Conservation (phyloP, 2,329 filamentous ascomycete genomes). For the Aspergillus sp. region DNA sequence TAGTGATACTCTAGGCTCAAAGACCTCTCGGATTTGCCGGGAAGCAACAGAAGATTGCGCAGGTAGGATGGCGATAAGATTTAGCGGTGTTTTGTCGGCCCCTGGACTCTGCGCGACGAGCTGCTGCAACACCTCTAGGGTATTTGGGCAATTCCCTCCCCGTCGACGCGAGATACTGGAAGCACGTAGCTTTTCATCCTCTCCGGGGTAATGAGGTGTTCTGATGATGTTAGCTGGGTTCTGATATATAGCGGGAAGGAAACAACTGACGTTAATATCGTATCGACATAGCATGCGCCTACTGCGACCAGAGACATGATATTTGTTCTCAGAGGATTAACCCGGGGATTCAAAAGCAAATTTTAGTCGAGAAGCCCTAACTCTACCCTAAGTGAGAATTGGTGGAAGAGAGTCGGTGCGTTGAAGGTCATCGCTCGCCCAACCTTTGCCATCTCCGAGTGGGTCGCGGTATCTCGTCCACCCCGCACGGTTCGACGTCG, state of each 20-base stretch:
- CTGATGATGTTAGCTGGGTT: conserved; percentile 16
- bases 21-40: conserved; percentile 54
- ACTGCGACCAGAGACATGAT: conserved; percentile 61
- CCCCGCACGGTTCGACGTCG: no score
- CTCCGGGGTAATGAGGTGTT: conserved; percentile 59
- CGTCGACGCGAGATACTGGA: conserved; percentile 59
- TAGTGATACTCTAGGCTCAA: conserved; percentile 53
- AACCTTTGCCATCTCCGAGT: no score
- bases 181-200: conserved; percentile 73
- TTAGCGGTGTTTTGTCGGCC: conserved; percentile 24
- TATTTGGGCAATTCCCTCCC: conserved; percentile 73
- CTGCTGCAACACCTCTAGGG: conserved; percentile 69
- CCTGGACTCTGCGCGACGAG: conserved; percentile 41
- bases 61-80: conserved; percentile 54
- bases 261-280: conserved; percentile 60
- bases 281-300: conserved; percentile 71
- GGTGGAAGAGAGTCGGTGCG: no score
- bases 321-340: background rate
- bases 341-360: background rate
- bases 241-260: conserved; percentile 4
- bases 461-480: no score
- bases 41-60: conserved; percentile 52
- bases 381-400: no score
- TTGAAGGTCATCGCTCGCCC: no score
- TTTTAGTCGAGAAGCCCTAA: no score